Evolutionary conservation across 169 alveolate species (phyloP).

Genomic region (Plasmodium inui): DNA sequence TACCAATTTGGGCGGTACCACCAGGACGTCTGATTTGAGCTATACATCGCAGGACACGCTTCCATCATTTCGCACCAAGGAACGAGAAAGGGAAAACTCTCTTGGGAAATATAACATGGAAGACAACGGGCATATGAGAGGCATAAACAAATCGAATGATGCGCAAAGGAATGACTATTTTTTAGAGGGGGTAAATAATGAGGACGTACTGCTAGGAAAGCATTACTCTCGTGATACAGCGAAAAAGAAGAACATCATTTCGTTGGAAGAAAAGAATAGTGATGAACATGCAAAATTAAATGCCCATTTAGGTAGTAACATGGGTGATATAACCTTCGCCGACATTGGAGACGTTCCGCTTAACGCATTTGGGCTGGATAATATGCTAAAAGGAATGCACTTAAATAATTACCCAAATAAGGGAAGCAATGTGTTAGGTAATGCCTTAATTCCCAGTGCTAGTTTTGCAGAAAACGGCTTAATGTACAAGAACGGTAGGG

Average conservation of each 20-base stretch:
- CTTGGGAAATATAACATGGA: background rate
- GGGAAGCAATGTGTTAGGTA: slow-evolving; percentile 1
- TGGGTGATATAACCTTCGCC: background rate
- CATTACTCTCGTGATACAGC: background rate
- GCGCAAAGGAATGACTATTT: background rate
- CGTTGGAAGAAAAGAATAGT: slow-evolving; percentile 2
- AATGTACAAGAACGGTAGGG: background rate
- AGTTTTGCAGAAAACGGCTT: background rate
- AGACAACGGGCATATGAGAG: background rate
- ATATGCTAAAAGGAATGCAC: slow-evolving; percentile 14
- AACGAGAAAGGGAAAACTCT: background rate
- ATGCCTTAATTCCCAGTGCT: background rate
- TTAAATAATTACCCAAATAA: slow-evolving; percentile 16
- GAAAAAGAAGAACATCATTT: background rate
- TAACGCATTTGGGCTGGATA: slow-evolving; percentile 3
- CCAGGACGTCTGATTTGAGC: background rate
- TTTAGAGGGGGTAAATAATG: background rate
- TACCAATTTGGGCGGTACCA: background rate
- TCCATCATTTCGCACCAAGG: background rate
- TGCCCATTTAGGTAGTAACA: background rate
- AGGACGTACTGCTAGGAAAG: background rate
- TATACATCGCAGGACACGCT: background rate
- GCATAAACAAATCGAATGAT: background rate
- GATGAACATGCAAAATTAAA: background rate
- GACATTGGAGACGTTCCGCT: slow-evolving; percentile 1